Conservation (phyloP, 75 land plant species). For the Adiantum capillusveneris region DNA sequence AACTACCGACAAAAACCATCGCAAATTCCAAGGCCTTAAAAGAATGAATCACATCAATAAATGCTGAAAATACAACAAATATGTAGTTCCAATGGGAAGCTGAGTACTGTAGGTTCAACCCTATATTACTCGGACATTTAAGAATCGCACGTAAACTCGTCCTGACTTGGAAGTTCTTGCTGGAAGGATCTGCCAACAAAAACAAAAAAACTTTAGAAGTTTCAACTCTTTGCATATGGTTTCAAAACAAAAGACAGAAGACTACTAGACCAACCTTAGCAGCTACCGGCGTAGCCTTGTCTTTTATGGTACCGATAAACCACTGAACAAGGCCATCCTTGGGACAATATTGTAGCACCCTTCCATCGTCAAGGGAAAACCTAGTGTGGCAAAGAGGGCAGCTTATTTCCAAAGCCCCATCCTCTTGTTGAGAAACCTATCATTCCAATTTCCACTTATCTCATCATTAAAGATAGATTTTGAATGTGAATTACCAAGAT, state of each 20-base stretch:
- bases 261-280: conserved; percentile 12
- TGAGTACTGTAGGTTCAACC: too few relatives aligned
- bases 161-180: conserved; percentile 25
- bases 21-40: too few relatives aligned
- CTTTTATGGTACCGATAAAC: conserved; percentile 16
- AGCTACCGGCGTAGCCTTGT: conserved; percentile 10
- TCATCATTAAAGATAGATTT: neutral
- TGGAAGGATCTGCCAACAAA: conserved; percentile 15
- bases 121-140: neutral
- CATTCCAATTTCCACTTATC: neutral
- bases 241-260: neutral
- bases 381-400: conserved; percentile 26
- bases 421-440: conserved; percentile 7
- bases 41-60: too few relatives aligned
- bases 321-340: conserved; percentile 23
- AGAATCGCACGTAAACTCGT: conserved; percentile 22
- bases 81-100: too few relatives aligned
- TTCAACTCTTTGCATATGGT: neutral
- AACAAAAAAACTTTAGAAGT: neutral
- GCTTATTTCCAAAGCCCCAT: conserved; percentile 6
- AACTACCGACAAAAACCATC: too few relatives aligned
- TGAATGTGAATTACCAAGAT: neutral
- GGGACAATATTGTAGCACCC: conserved; percentile 19
- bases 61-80: too few relatives aligned
- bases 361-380: conserved; percentile 17